phyloP scores from a whole-genome alignment of 2,329 filamentous ascomycete species.

The Clarireedia sp. region DNA sequence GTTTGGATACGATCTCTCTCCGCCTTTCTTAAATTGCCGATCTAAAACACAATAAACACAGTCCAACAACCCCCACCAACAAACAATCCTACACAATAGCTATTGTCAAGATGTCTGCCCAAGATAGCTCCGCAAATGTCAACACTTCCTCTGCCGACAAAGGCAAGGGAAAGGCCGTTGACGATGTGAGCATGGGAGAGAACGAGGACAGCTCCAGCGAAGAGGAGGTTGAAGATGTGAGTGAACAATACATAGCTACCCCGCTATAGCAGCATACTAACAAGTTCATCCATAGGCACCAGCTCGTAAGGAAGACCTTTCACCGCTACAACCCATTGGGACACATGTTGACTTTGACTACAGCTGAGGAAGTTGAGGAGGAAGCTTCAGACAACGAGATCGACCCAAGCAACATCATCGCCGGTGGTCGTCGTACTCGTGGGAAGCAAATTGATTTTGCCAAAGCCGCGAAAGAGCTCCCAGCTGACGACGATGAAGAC shows the following conservation, averaged over 20 bases:
- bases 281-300: conserved; percentile 9
- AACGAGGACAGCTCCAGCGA: conserved; percentile 56
- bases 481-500: conserved; percentile 67
- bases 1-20: too few relatives aligned
- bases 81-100: not conserved
- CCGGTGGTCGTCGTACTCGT: conserved; percentile 74
- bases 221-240: conserved; percentile 57
- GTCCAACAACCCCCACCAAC: too few relatives aligned
- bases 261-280: conserved; percentile 7
- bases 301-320: conserved; percentile 21
- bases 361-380: conserved; percentile 60
- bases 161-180: conserved; percentile 77
- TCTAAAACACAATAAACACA: not conserved
- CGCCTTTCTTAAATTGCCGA: not conserved
- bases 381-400: conserved; percentile 86
- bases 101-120: conserved; percentile 35
- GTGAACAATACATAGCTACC: conserved; percentile 25
- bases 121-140: conserved; percentile 26
- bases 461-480: conserved; percentile 76
- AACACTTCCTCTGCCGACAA: conserved; percentile 48
- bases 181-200: conserved; percentile 56
- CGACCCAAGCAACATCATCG: conserved; percentile 79
- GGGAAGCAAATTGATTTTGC: conserved; percentile 89
- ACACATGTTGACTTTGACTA: conserved; percentile 19
- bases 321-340: not conserved